Base-by-base conservation (phyloP, 164 flowering plant species). In the Nymphaea colorata region DNA sequence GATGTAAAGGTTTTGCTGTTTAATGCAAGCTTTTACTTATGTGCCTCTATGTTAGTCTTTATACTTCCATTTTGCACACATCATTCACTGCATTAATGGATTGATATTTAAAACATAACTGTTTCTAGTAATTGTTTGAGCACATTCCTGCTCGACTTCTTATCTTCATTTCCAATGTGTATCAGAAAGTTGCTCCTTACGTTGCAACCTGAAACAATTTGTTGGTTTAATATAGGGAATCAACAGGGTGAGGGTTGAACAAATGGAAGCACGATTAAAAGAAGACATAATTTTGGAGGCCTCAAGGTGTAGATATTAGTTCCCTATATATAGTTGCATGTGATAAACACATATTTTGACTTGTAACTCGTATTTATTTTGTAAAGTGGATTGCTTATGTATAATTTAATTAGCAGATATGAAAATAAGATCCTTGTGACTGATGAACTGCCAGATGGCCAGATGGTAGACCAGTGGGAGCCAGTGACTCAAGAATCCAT, bases 401-500 rank as follows among this genome's bases (percentile, higher is more conserved):
- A 62, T 43, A 70, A 76, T 59, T 80, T 79, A 72, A 71, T 65
- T 69, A 66, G 73, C 87, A 93, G 98, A 84, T 93, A 87, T 83
- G 98, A 93, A 77, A 87, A 93, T 85, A 93, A 93, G 86, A 86
- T 93, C 88, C 98, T 93, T 79, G 98, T 93, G 71, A 93, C 98
- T 79, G 98, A 93, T 83, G 98, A 93, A 79, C 83, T 93, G 76
- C 96, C 92, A 69, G 96, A 90, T 82, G 96, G 96, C 74, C 96
- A 93, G 76, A 93, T 93, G 98, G 98, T 93, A 76, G 98, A 93
- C 80, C 98, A 93, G 74, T 93, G 98, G 98, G 98, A 93, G 81
- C 86, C 89, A 43, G 96, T 93, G 62, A 82, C 87, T 43, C 67
- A 65, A 66, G 89, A 85, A 76, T 93, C 90, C 67, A 84, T 93